Base-by-base conservation (phyloP, 345 rosid genomes). In the Rhizophora mangle region DNA sequence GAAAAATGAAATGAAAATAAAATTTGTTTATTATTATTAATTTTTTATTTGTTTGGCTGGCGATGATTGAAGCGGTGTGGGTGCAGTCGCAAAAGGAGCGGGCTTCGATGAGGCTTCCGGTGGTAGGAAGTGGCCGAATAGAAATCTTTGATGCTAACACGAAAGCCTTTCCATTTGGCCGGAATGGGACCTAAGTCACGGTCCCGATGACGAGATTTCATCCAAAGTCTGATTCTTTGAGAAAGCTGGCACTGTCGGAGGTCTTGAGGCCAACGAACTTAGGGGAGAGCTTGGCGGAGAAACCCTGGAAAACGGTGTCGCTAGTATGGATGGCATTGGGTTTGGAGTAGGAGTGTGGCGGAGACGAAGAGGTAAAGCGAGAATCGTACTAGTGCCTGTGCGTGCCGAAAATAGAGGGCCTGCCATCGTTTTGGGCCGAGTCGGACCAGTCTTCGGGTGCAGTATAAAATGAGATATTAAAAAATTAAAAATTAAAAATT, bases 91-190 rank as follows among this genome's bases (percentile, higher is more conserved):
- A 82, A 53, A 82, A 84, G 62, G 62, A 84, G 62, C 78, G 76
- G 7, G 90, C 87, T 71, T 87, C 87, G 65, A 84, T 79, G 29
- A 86, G 79, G 36, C 72, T 86, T 86, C 63, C 74, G 75, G 60
- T 84, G 84, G 34, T 85, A 79, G 16, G 81, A 54, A 0, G 60
- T 62, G 30, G 65, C 61, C 16, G 77, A 65, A 60, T 70, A 63
- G 39, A 87, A 87, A 13, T n/a, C 83, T n/a, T 73, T 76, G 32
- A 84, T 82, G 1, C 80, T 46, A 6, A 65, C 65, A 67, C 88
- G 85, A 8, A 13, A 15, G 7, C 91, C 91, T 15, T 82, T 83
- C 91, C 91, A 85, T 19, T 78, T 79, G 7, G 75, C 6, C 0
- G 91, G 88, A 39, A 85, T 73, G 5, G 87, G 82, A 27, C 83